Base-by-base conservation (phyloP, 73 alveolate species). In the Blepharisma stoltei region DNA sequence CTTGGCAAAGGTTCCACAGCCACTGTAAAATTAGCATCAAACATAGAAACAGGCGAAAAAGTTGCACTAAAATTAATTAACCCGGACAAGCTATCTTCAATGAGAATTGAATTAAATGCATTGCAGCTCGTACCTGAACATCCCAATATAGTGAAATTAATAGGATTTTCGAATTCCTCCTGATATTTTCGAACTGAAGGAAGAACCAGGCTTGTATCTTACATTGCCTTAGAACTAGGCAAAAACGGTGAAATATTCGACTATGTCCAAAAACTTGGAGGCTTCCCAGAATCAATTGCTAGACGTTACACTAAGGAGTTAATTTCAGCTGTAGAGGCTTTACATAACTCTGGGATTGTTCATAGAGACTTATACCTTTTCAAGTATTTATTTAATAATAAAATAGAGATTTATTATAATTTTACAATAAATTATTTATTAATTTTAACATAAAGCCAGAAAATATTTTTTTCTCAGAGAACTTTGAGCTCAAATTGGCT, bases 381-480 rank as follows among this genome's bases (percentile, higher is more conserved):
- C n/a, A n/a, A n/a, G n/a, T n/a, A n/a, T n/a, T n/a, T n/a, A n/a
- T n/a, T n/a, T n/a, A n/a, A n/a, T n/a, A n/a, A n/a, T n/a, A n/a
- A n/a, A 14, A 49, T n/a, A n/a, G n/a, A n/a, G n/a, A n/a, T n/a
- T n/a, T n/a, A n/a, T n/a, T n/a, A n/a, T n/a, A n/a, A n/a, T n/a
- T n/a, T n/a, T n/a, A n/a, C n/a, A n/a, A 21, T 67, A 82, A n/a
- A 77, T 81, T 45, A 54, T 76, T 50, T 81, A n/a, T n/a, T n/a
- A n/a, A n/a, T n/a, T n/a, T n/a, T n/a, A n/a, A n/a, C n/a, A n/a
- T n/a, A 80, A 48, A 82, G 48, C 78, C 88, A 45, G 88, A 88
- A 76, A 73, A 83, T 46, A 85, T 85, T 25, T 88, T 83, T 54
- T 88, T 88, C 75, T 88, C 87, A 7, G 82, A 83, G 37, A 32